A percentile compares a stretch with the other conserved stretches of the same genome.
phyloP scores from a whole-genome alignment of 495 filamentous ascomycete species.

The Aspergillus hancockii region DNA sequence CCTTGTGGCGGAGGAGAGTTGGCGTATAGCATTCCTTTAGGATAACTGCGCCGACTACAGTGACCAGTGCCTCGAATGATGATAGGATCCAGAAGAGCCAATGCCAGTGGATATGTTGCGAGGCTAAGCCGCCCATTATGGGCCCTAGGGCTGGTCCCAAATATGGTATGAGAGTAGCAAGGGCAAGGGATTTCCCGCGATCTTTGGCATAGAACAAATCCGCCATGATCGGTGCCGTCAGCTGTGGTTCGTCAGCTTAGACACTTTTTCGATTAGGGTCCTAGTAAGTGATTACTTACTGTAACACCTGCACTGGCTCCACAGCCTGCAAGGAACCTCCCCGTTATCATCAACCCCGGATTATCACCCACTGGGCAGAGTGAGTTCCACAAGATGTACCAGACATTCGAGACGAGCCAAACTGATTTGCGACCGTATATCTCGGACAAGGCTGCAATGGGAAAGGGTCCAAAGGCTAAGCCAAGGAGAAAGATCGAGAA shows the following conservation, averaged over 20 bases:
- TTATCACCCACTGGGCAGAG: slow-evolving; percentile 5
- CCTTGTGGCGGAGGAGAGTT: not conserved
- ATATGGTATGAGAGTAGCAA: slow-evolving; percentile 3
- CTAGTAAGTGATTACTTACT: not conserved
- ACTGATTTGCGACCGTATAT: slow-evolving; percentile 5
- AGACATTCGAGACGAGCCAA: not conserved
- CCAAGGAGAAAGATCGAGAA: slow-evolving; percentile 6
- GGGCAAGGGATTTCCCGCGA: slow-evolving; percentile 5
- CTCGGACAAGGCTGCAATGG: slow-evolving; percentile 3
- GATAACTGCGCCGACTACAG: not conserved
- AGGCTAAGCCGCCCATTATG: slow-evolving; percentile 49
- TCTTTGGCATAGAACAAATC: slow-evolving; percentile 9
- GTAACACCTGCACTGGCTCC: slow-evolving; percentile 2
- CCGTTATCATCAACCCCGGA: slow-evolving; percentile 1
- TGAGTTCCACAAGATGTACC: slow-evolving; percentile 7
- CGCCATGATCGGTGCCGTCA: slow-evolving; percentile 3
- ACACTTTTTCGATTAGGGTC: not conserved
- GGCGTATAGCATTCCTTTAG: slow-evolving; percentile 4
- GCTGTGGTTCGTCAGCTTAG: not conserved
- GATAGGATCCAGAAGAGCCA: slow-evolving; percentile 47
- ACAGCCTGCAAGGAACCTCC: slow-evolving; percentile 1
- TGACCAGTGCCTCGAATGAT: not conserved
- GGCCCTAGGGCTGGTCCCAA: slow-evolving; percentile 34
- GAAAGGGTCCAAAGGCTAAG: slow-evolving; percentile 1
- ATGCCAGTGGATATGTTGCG: slow-evolving; percentile 56